Evolutionary conservation across 2,329 filamentous ascomycete species (phyloP).

Genomic region (Aureobasidium namibiae): DNA sequence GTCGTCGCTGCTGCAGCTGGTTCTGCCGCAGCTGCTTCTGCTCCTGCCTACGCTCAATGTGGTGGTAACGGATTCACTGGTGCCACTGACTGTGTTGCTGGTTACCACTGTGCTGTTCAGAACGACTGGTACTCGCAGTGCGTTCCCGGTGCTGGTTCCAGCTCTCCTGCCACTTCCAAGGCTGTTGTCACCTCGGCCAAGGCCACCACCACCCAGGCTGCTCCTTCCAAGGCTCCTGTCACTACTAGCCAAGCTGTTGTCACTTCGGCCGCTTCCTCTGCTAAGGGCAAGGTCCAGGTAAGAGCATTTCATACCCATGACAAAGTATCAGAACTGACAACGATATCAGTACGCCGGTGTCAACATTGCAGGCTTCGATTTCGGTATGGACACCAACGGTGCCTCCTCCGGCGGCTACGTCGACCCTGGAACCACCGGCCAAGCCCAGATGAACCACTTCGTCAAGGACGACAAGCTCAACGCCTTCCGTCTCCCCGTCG

Average conservation of each 20-base stretch:
- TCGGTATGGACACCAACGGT: conserved; percentile 32
- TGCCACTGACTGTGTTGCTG: conserved; percentile 23
- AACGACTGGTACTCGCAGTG: conserved; percentile 29
- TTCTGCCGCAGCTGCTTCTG: conserved; percentile 12
- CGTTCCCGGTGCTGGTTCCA: conserved; percentile 14
- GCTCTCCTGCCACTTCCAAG: neutral
- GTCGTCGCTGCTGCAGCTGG: conserved; percentile 17
- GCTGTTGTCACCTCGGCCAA: neutral
- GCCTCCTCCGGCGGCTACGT: conserved; percentile 23
- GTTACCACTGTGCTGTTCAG: conserved; percentile 21
- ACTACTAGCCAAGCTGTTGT: conserved; percentile 3
- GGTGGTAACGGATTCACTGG: conserved; percentile 24
- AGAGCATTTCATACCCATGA: no score
- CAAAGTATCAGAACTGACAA: no score
- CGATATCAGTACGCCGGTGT: conserved; percentile 20
- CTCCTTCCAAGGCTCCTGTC: conserved; percentile 1
- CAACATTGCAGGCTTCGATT: conserved; percentile 28
- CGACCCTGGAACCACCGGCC: conserved; percentile 26
- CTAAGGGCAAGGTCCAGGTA: conserved; percentile 19
- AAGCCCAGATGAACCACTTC: conserved; percentile 43
- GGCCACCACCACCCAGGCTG: conserved; percentile 3
- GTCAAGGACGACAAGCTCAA: conserved; percentile 45
- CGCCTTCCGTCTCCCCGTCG: conserved; percentile 48
- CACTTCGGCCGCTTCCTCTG: neutral
- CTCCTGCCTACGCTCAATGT: conserved; percentile 17